Percentiles rank a stretch among this genome's conserved stretches.
These are phyloP conservation scores for Seiridium unicorne DNA, from an alignment of 2,329 filamentous ascomycete species.

Conservation along the genomic window DNA sequence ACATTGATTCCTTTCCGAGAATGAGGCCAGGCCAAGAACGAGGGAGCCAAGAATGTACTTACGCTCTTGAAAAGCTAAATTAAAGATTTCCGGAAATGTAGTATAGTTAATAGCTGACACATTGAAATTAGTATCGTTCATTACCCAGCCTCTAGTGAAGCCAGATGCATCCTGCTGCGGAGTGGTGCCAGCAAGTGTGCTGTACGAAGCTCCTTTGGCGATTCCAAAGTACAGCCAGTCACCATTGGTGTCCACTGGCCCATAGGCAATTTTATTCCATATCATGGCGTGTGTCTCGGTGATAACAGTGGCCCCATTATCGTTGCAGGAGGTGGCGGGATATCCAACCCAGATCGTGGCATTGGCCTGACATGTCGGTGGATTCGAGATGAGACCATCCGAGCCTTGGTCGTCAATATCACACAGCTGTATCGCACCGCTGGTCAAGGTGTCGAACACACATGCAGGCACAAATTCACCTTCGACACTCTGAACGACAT, in stretches of 20 bases:
- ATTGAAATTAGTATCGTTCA: constrained; percentile 5
- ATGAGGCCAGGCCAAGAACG: too few species aligned
- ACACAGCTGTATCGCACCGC: neutral
- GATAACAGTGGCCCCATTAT: constrained; percentile 2
- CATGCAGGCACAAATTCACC: constrained; percentile 7
- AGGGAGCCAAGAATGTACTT: too few species aligned
- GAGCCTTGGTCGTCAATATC: neutral
- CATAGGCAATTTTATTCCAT: constrained; percentile 8
- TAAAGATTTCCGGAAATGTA: constrained; percentile 3
- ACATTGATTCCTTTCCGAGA: too few species aligned
- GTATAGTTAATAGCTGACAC: neutral
- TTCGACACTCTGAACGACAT: constrained; percentile 6
- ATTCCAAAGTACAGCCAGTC: constrained; percentile 2
- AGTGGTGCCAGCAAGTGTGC: neutral
- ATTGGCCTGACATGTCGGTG: constrained; percentile 9
- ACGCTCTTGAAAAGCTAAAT: neutral
- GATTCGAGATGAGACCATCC: constrained; percentile 3
- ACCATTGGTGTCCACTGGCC: constrained; percentile 9
- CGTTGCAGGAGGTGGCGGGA: constrained; percentile 5
- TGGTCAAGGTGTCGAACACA: neutral
- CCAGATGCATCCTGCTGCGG: neutral
- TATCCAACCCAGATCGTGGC: constrained; percentile 8
- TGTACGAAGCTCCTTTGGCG: constrained; percentile 4
- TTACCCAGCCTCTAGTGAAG: constrained; percentile 1
- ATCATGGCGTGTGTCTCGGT: constrained; percentile 9